A percentile compares a stretch with the other conserved stretches of the same genome.
Evolutionary conservation across 768 basidiomycete species (phyloP).

Genomic region (Roridomyces roridus): DNA sequence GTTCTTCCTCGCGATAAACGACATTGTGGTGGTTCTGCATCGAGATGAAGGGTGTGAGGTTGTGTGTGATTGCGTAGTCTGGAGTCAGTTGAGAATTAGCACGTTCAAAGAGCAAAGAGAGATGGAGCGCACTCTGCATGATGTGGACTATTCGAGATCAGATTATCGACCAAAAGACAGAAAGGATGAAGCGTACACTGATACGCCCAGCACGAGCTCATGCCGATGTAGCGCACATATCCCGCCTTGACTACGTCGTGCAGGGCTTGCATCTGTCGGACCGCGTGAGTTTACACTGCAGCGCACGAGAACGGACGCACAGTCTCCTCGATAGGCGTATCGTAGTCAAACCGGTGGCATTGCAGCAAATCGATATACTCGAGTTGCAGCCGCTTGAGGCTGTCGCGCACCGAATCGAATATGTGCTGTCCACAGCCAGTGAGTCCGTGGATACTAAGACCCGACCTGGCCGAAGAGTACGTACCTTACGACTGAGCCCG

Average conservation of each 20-base stretch:
- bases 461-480: too few relatives aligned
- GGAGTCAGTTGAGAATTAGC: not conserved
- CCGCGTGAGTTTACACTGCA: not conserved
- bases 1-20: slow-evolving; percentile 69
- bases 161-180: too few relatives aligned
- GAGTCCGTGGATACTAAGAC: too few relatives aligned
- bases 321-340: slow-evolving; percentile 66
- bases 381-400: slow-evolving; percentile 69
- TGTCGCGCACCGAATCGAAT: slow-evolving; percentile 67
- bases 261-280: slow-evolving; percentile 63
- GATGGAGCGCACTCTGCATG: slow-evolving; percentile 56
- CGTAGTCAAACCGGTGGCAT: slow-evolving; percentile 64
- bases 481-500: slow-evolving; percentile 51
- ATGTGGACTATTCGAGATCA: slow-evolving; percentile 34
- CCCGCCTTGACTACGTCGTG: slow-evolving; percentile 70
- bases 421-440: slow-evolving; percentile 57
- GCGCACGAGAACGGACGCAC: slow-evolving; percentile 25
- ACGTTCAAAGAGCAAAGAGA: not conserved
- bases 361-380: slow-evolving; percentile 81
- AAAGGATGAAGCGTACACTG: slow-evolving; percentile 43
- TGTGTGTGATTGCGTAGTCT: slow-evolving; percentile 68
- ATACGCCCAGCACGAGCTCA: slow-evolving; percentile 60
- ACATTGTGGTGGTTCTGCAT: slow-evolving; percentile 74
- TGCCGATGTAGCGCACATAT: slow-evolving; percentile 65
- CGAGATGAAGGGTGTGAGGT: slow-evolving; percentile 65